Base-by-base conservation (phyloP, 805 yeast species). In the Zygosaccharomyces kombuchaensis region DNA sequence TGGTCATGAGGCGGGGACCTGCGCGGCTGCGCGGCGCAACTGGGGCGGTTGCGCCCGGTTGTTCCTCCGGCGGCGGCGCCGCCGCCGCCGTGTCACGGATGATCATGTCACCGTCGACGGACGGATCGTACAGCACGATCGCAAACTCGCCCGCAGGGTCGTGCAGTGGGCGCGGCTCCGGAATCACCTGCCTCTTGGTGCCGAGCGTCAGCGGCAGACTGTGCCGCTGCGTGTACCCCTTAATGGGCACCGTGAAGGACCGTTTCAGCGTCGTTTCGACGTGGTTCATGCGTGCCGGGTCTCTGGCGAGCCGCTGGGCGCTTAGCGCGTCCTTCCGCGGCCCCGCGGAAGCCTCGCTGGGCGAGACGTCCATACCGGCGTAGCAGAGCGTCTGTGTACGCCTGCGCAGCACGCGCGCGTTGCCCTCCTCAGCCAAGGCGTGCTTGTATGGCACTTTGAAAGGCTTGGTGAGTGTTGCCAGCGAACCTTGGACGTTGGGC, bases 91-190 rank as follows among this genome's bases (percentile, higher is more conserved):
- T 45, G 35, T 56, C 56, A 32, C 52, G 51, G 36, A 48, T 53
- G 44, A 48, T 43, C 53, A 65, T 66, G 32, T 64, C 62, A n/a
- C 70, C 76, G 59, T 93, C 98, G 2, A 91, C 82, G 0, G 98
- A 87, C 0, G 99, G 99, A 64, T 93, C 99, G 59, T 88, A 93
- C 36, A 93, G 71, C 1, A 93, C 97, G 45, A 93, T 87, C 2
- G 99, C 97, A 57, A 87, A 82, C 62, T 93, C 97, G 50, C 84
- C 89, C 36, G 83, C 75, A 0, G 99, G 99, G 67, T 93, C 99
- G 62, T 91, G 95, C n/a, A 93, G 72, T 1, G 99, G 95, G 47
- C 89, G 70, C 3, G 98, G 96, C n/a, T 87, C 85, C 43, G 87
- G 67, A 1, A 78, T 71, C 1, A 80, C 76, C 51, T 80, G 78